Evolutionary conservation across 2,329 filamentous ascomycete species (phyloP).

Genomic region (Colletotrichum sp.): DNA sequence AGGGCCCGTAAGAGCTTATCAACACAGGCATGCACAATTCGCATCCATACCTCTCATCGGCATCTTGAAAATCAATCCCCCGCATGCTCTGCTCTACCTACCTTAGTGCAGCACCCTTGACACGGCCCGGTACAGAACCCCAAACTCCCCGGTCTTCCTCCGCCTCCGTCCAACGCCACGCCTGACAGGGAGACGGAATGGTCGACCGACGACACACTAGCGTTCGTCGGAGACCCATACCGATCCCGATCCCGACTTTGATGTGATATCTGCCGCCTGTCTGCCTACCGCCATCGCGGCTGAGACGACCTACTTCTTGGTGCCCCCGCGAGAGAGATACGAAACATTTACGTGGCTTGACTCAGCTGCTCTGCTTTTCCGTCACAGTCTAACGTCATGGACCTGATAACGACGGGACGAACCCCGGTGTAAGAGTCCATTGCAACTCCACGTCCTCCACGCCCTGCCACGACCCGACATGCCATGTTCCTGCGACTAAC

Average conservation of each 20-base stretch:
- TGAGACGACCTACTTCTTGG: neutral
- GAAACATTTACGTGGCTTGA: neutral
- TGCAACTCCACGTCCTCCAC: neutral
- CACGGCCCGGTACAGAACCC: neutral
- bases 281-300: neutral
- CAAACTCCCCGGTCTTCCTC: neutral
- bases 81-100: neutral
- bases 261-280: neutral
- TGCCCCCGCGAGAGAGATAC: neutral
- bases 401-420: neutral
- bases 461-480: neutral
- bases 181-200: neutral
- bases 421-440: neutral
- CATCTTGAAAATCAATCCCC: neutral
- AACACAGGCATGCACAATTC: neutral
- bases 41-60: neutral
- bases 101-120: neutral
- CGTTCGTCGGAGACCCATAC: neutral
- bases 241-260: conserved; percentile 9
- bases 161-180: neutral
- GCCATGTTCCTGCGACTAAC: neutral
- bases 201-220: neutral
- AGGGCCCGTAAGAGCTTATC: neutral
- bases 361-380: neutral
- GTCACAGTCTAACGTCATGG: neutral